These are phyloP conservation scores for Fusarium sp. DNA, from an alignment of 2,329 filamentous ascomycete genomes.

Conservation along the genomic window DNA sequence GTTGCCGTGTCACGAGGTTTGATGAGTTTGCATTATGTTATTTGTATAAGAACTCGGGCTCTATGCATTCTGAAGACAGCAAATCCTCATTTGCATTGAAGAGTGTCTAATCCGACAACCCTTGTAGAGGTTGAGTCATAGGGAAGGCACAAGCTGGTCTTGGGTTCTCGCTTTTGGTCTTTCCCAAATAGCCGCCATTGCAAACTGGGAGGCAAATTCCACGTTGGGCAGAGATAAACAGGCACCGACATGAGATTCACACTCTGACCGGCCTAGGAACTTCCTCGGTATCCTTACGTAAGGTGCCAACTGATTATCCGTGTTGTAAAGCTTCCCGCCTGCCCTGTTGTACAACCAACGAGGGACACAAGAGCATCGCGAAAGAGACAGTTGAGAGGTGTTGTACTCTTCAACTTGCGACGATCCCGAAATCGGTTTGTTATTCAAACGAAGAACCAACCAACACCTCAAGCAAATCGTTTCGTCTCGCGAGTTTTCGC, in stretches of 20 bases:
- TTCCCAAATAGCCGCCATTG: background rate
- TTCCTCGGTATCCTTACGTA: too few relatives aligned
- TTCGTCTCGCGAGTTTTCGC: background rate
- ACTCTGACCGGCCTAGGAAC: too few relatives aligned
- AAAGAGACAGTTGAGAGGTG: background rate
- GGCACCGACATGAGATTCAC: too few relatives aligned
- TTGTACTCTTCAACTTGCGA: background rate
- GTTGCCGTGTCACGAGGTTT: too few relatives aligned
- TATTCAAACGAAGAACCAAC: background rate
- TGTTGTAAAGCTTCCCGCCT: background rate
- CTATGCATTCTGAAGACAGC: too few relatives aligned
- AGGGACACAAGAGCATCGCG: fast-evolving
- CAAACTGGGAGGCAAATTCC: too few relatives aligned
- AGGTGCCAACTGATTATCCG: background rate
- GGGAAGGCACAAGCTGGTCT: background rate
- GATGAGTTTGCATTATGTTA: too few relatives aligned
- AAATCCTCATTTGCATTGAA: too few relatives aligned
- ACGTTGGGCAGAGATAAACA: too few relatives aligned
- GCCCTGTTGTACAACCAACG: background rate
- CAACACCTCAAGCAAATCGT: background rate
- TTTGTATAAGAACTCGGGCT: too few relatives aligned
- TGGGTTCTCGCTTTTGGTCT: background rate
- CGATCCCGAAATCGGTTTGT: background rate
- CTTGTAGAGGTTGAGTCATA: background rate
- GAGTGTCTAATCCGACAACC: too few relatives aligned